Evolutionary conservation across 129 eudicot species (phyloP), one percentile per base, ranked within the genome.

Genomic region (Artemisia annua): DNA sequence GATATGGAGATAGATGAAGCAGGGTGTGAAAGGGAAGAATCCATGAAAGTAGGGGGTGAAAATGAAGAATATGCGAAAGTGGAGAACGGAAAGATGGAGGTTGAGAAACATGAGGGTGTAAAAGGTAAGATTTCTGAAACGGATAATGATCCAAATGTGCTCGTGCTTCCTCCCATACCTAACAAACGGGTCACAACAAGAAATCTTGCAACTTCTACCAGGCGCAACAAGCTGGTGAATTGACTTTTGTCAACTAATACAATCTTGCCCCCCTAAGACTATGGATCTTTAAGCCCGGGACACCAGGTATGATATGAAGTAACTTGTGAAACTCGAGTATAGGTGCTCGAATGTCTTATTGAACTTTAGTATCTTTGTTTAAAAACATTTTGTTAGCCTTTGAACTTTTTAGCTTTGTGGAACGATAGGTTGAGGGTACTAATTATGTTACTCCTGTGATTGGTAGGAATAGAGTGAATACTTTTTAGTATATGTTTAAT

Each of bases 171-270:
- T 35, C 93, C 96, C 3, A 66, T 72, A 19, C 80, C 92, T 12
- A 87, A 79, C 88, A 89, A 59, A 77, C 79, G 0, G 93, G 96
- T 72, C 96, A 89, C 70, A 89, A 89, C 35, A 89, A 87, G 77
- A 84, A 87, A 73, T 78, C 90, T 20, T 89, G 92, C 83, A 89
- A 82, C 66, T 30, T 76, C n/a, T 67, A 67, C 62, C 74, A 76
- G 22, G 50, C 49, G 61, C 74, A 76, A 61, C 80, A 7, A 39
- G 46, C 46, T 39, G 46, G 46, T 1, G 46, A 58, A 15, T 75
- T 75, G 79, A 75, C 73, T 56, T 67, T 56, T 30, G 60, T 75
- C 80, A 57, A 75, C 78, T 39, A 39, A 8, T 39, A 39, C 43
- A 67, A 55, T 15, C 61, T 28, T 7, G 18, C 35, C 49, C 68